Conservation (phyloP, 805 yeast genomes). For the Metahyphopichia silvanorum region DNA sequence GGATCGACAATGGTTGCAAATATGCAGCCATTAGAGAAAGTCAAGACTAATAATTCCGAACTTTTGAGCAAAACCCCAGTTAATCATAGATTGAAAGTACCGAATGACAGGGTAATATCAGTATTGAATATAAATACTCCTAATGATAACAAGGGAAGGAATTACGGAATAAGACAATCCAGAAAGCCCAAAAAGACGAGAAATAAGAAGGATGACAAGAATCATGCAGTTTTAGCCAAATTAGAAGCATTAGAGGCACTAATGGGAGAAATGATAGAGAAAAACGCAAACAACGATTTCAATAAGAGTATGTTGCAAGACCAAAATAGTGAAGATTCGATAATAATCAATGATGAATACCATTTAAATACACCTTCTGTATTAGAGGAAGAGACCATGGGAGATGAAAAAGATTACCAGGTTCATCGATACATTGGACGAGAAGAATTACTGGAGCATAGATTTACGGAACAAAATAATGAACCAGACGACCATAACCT, state of each 20-base stretch:
- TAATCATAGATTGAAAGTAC: constrained; percentile 1
- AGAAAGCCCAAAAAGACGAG: background rate
- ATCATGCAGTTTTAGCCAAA: constrained; percentile 13
- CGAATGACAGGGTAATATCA: background rate
- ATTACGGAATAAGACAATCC: constrained; percentile 2
- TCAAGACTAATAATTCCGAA: constrained; percentile 9
- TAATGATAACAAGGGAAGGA: constrained; percentile 1
- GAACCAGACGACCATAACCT: background rate
- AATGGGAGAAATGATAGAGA: constrained; percentile 1
- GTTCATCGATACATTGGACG: background rate
- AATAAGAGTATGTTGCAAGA: background rate
- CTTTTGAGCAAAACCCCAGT: constrained; percentile 1
- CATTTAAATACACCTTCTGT: background rate
- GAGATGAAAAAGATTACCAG: background rate
- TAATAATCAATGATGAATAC: background rate
- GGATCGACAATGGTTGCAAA: constrained; percentile 2
- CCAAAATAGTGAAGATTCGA: constrained; percentile 1
- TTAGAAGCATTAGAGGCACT: constrained; percentile 13
- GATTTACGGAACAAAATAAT: background rate
- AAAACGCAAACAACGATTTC: background rate
- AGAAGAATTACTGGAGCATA: background rate
- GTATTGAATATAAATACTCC: constrained; percentile 1
- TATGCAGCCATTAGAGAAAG: constrained; percentile 7
- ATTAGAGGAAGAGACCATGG: background rate
- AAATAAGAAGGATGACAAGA: constrained; percentile 3